A percentile compares a stretch with the other conserved stretches of the same genome.
Evolutionary conservation across 768 basidiomycete species (phyloP).

Genomic region (Cyathus striatus): DNA sequence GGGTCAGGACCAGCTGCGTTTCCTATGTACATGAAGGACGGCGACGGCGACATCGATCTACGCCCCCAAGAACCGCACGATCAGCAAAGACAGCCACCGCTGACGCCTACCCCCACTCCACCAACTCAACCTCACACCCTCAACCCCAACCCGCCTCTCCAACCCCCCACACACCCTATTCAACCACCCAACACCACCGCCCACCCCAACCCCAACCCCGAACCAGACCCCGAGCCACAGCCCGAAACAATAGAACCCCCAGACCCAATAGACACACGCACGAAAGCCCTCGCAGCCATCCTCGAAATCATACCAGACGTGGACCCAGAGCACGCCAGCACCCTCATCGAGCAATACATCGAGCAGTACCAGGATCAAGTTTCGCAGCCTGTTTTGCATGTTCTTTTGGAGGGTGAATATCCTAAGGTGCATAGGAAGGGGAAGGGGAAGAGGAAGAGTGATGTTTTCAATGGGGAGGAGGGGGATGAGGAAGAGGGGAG

Average conservation of each 20-base stretch:
- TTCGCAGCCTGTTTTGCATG: slow-evolving; percentile 51
- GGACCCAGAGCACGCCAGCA: slow-evolving; percentile 44
- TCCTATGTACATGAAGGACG: too few species aligned
- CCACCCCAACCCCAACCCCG: too few species aligned
- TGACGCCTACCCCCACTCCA: too few species aligned
- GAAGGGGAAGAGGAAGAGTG: slow-evolving; percentile 27
- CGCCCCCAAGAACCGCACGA: too few species aligned
- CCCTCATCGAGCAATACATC: slow-evolving; percentile 41
- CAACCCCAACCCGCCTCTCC: too few species aligned
- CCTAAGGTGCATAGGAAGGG: slow-evolving; percentile 39
- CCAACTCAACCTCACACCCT: too few species aligned
- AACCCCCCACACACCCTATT: too few species aligned
- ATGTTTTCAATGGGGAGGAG: slow-evolving; percentile 18
- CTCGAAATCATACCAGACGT: slow-evolving; percentile 73
- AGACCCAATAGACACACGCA: slow-evolving; percentile 8
- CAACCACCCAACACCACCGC: too few species aligned
- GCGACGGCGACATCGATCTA: too few species aligned
- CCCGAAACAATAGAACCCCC: slow-evolving; percentile 1
- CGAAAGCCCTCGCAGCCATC: slow-evolving; percentile 36
- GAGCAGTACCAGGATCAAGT: slow-evolving; percentile 29
- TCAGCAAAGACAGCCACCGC: too few species aligned
- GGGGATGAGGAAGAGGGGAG: slow-evolving; percentile 22
- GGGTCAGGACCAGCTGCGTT: too few species aligned
- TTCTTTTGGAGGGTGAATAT: slow-evolving; percentile 62
- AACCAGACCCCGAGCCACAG: slow-evolving; percentile 4